phyloP scores from a whole-genome alignment of 1,139 yeast genomes.

The Saccharomyces hybrid region DNA sequence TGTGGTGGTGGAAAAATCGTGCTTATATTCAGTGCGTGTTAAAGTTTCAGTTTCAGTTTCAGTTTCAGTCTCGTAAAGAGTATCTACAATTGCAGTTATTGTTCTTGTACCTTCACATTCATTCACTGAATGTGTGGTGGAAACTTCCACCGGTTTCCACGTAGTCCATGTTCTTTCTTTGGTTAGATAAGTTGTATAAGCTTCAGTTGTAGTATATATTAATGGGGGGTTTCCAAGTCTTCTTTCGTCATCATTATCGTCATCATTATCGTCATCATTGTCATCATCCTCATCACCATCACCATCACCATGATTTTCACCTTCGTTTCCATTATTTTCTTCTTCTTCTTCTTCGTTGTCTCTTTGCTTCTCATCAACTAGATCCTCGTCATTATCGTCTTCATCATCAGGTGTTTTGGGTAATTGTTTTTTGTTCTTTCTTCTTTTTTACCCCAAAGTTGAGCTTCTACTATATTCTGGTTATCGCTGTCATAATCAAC shows the following conservation, averaged over 20 bases:
- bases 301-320: neutral
- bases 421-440: constrained; percentile 1
- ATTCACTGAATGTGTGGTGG: constrained; percentile 8
- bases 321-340: neutral
- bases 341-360: constrained; percentile 4
- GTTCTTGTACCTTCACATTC: constrained; percentile 5
- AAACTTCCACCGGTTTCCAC: constrained; percentile 10
- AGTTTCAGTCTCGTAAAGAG: neutral
- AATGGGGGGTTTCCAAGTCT: constrained; percentile 2
- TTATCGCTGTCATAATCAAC: neutral
- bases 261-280: neutral
- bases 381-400: neutral
- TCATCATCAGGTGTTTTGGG: neutral
- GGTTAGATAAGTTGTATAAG: constrained; percentile 10
- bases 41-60: constrained; percentile 14
- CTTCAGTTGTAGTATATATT: constrained; percentile 9
- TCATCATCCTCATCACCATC: neutral
- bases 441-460: constrained; percentile 6
- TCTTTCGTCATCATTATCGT: neutral
- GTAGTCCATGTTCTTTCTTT: constrained; percentile 6
- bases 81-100: constrained; percentile 4
- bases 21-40: constrained; percentile 14
- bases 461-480: neutral
- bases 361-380: neutral
- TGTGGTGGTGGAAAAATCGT: constrained; percentile 15